Evolutionary conservation across 1,284 basidiomycete genomes (phyloP), one percentile per base, ranked within the genome.

Genomic region (Sphagnurus paluster): DNA sequence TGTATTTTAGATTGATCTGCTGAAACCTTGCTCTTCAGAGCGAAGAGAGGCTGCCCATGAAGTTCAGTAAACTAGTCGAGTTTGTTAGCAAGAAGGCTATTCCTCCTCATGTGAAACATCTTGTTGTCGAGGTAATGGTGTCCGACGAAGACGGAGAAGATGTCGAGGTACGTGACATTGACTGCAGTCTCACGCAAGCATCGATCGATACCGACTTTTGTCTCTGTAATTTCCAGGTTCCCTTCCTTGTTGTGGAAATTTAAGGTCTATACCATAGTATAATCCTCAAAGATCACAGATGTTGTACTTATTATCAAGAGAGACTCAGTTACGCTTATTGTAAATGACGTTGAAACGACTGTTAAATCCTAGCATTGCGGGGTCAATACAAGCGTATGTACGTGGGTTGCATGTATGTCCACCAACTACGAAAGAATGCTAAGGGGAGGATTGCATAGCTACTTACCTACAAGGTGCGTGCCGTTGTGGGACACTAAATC

Each of bases 121-220:
- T 97, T 42, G 77, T 96, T 43, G 89, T 96, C 13, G 97, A 99
- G 71, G 84, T 98, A 45, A 97, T 99, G 93, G 88, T 88, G 26
- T 84, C 82, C 51, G 93, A 98, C 61, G 89, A 90, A 61, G 81
- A 90, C 23, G 93, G 82, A 44, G 96, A 98, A 67, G 88, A 92
- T 56, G 87, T 92, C 13, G 89, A 92, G 72, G 87, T 86, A 59
- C 47, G 64, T 54, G 30, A 7, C 7, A 19, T 34, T 5, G n/a
- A n/a, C n/a, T n/a, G n/a, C n/a, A n/a, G n/a, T 43, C 23, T 21
- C 8, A 7, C 44, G 16, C 17, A 24, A 9, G 37, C 42, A 28
- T 30, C 7, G 28, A 17, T 20, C 40, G 14, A 8, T 10, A 3
- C 16, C 28, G 20, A 39, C 20, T 11, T 46, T 51, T 8, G 43